Evolutionary conservation across 148 eudicot species (phyloP).

Genomic region (Chenopodium album): DNA sequence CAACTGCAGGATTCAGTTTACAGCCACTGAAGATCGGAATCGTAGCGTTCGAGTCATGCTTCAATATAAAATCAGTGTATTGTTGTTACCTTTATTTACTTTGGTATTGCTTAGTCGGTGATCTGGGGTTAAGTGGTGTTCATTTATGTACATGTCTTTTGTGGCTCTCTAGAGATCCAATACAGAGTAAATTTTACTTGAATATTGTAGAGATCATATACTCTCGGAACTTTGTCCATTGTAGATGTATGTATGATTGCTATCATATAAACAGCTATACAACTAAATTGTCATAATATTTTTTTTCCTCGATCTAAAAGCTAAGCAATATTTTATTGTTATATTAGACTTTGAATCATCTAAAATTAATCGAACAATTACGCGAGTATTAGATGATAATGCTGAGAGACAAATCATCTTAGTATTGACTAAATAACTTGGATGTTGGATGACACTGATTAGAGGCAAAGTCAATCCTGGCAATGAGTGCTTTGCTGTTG

Average conservation of each 20-base stretch:
- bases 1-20: background rate
- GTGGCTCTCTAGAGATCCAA: too few species aligned
- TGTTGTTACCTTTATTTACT: background rate
- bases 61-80: background rate
- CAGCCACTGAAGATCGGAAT: background rate
- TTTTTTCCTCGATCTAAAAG: background rate
- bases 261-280: background rate
- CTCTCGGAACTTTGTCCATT: background rate
- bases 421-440: background rate
- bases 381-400: background rate
- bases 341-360: background rate
- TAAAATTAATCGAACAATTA: background rate
- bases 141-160: too few species aligned
- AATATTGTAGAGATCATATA: background rate
- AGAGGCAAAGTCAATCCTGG: constrained; percentile 11
- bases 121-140: too few species aligned
- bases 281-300: background rate
- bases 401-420: background rate
- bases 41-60: background rate
- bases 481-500: background rate
- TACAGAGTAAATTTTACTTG: too few species aligned
- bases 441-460: background rate
- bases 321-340: background rate
- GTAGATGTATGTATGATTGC: background rate
- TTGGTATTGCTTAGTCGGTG: background rate